phyloP scores from a whole-genome alignment of 768 basidiomycete genomes.

The Phylloporus scabripes region DNA sequence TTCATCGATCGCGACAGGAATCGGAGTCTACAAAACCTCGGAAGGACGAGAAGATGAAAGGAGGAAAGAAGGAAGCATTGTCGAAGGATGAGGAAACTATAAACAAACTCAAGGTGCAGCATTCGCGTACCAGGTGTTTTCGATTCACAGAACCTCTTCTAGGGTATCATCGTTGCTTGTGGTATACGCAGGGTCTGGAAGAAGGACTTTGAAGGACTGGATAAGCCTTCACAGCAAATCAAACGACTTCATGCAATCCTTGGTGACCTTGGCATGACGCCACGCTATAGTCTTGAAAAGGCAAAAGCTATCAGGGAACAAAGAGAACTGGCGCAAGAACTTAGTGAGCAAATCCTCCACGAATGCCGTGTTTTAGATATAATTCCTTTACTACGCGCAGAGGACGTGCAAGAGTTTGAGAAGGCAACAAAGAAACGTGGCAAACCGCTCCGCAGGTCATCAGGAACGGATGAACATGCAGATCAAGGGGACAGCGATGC shows the following conservation, averaged over 20 bases:
- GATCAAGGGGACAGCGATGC: constrained; percentile 33
- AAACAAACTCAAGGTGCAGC: constrained; percentile 62
- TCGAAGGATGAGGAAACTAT: constrained; percentile 69
- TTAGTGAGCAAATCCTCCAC: constrained; percentile 45
- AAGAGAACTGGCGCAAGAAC: constrained; percentile 72
- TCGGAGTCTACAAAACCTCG: constrained; percentile 23
- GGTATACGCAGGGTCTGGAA: constrained; percentile 76
- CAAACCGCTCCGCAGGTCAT: constrained; percentile 9
- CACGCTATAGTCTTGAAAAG: constrained; percentile 72
- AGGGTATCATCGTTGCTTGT: constrained; percentile 69
- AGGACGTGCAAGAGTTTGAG: constrained; percentile 72
- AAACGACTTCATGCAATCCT: constrained; percentile 59
- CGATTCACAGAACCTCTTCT: neutral
- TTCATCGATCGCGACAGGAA: constrained; percentile 9
- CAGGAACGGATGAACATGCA: constrained; percentile 23
- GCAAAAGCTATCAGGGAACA: constrained; percentile 69
- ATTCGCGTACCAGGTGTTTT: neutral
- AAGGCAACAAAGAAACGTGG: constrained; percentile 36
- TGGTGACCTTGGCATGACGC: constrained; percentile 72
- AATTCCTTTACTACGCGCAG: constrained; percentile 31
- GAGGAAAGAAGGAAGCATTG: constrained; percentile 27
- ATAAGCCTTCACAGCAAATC: constrained; percentile 58
- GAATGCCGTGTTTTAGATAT: neutral
- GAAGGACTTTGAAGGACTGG: constrained; percentile 60
- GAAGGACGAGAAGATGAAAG: constrained; percentile 23